Conservation (phyloP, 2,329 filamentous ascomycete genomes). For the Talaromyces marneffei region DNA sequence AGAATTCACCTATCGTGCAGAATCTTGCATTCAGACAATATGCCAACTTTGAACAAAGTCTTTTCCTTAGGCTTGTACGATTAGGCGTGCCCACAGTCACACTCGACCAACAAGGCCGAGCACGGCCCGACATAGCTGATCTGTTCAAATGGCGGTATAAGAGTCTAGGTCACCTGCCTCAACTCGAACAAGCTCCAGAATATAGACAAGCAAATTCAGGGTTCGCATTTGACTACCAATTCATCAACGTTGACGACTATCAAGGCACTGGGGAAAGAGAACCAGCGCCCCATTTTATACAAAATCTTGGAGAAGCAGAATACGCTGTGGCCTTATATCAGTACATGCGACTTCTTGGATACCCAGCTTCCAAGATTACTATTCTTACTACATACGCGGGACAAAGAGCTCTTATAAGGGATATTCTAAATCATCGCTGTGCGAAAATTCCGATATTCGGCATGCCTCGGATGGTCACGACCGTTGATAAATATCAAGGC, state of each 20-base stretch:
- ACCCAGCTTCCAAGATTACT: slow-evolving; percentile 74
- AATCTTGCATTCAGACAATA: slow-evolving; percentile 91
- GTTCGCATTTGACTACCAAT: slow-evolving; percentile 91
- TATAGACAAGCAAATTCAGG: slow-evolving; percentile 82
- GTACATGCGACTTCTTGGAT: slow-evolving; percentile 94
- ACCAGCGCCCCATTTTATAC: slow-evolving; percentile 88
- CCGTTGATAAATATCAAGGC: slow-evolving; percentile 97
- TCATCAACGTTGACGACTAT: slow-evolving; percentile 92
- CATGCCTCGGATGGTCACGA: slow-evolving; percentile 80
- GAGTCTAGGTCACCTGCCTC: slow-evolving; percentile 69
- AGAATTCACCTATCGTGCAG: slow-evolving; percentile 94
- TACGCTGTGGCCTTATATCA: slow-evolving; percentile 93
- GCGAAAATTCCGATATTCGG: slow-evolving; percentile 79
- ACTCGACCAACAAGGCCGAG: slow-evolving; percentile 89
- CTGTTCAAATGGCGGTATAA: slow-evolving; percentile 94
- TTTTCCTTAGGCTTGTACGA: slow-evolving; percentile 86
- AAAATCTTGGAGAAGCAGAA: slow-evolving; percentile 94
- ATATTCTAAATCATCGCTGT: slow-evolving; percentile 80
- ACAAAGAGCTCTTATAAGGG: slow-evolving; percentile 78
- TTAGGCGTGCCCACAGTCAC: slow-evolving; percentile 86
- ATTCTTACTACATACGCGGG: slow-evolving; percentile 93
- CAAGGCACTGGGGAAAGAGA: slow-evolving; percentile 83
- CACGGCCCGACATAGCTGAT: slow-evolving; percentile 76
- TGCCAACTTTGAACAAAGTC: slow-evolving; percentile 89
- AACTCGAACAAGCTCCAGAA: slow-evolving; percentile 62